Evolutionary conservation across 192 early-diverging fungal genomes (phyloP).

Genomic region (Rhizoclosmatium globosum): DNA sequence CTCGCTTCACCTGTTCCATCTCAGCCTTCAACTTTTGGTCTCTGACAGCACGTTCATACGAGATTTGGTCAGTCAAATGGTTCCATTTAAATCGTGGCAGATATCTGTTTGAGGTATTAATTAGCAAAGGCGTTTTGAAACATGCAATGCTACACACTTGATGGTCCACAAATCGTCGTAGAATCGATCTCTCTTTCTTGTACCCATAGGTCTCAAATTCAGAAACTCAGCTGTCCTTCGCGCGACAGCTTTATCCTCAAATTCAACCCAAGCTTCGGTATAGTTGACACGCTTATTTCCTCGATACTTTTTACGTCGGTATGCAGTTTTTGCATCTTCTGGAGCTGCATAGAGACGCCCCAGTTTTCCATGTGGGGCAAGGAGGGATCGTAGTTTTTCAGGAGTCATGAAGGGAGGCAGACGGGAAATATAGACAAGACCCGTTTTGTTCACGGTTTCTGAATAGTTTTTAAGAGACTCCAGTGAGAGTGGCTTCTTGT

Average conservation of each 20-base stretch:
- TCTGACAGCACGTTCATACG: conserved; percentile 69
- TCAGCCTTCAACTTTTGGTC: conserved; percentile 85
- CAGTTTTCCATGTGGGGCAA: conserved; percentile 77
- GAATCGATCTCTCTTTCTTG: conserved; percentile 85
- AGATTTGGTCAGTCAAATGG: conserved; percentile 92
- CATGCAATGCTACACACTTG: conserved; percentile 49
- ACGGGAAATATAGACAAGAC: conserved; percentile 90
- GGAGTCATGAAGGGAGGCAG: conserved; percentile 96
- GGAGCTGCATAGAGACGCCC: conserved; percentile 87
- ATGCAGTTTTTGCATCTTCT: conserved; percentile 82
- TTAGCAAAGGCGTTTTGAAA: not conserved
- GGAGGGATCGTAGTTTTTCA: conserved; percentile 76
- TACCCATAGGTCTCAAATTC: conserved; percentile 86
- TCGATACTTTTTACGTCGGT: conserved; percentile 84
- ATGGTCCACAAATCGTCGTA: conserved; percentile 98
- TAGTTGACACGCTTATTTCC: conserved; percentile 87
- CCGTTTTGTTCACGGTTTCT: conserved; percentile 74
- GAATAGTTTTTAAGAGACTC: conserved; percentile 70
- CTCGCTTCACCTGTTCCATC: conserved; percentile 83
- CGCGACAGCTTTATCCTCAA: conserved; percentile 91
- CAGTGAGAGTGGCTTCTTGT: conserved; percentile 65
- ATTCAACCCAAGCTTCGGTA: conserved; percentile 98
- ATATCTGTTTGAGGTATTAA: conserved; percentile 54
- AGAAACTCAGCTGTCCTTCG: conserved; percentile 76
- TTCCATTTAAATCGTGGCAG: conserved; percentile 97